A percentile compares a stretch with the other conserved stretches of the same genome.
Conservation (phyloP, 1,284 basidiomycete species). For the Caloboletus inedulis region DNA sequence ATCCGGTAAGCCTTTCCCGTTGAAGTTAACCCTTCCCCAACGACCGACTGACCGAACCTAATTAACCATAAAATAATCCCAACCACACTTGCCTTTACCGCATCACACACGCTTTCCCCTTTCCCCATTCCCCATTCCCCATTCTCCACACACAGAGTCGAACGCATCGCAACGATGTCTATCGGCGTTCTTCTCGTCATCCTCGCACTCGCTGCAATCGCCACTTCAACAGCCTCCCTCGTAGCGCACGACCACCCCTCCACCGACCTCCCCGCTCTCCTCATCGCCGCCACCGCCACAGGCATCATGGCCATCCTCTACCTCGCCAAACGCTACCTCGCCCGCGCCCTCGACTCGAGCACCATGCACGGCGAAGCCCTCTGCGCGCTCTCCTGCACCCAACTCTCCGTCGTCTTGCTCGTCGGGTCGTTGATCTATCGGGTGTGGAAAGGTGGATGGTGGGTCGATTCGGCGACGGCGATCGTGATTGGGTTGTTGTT, state of each 20-base stretch:
- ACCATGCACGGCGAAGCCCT: slow-evolving; percentile 42
- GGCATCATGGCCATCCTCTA: slow-evolving; percentile 41
- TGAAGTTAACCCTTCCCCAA: too few relatives aligned
- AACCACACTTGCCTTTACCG: too few relatives aligned
- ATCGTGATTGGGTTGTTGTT: slow-evolving; percentile 41
- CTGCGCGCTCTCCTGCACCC: slow-evolving; percentile 34
- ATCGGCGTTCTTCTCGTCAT: slow-evolving; percentile 39
- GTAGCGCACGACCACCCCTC: slow-evolving; percentile 36
- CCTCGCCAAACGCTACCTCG: slow-evolving; percentile 44
- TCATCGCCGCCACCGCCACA: slow-evolving; percentile 41
- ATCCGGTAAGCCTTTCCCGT: too few relatives aligned
- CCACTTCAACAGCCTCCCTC: slow-evolving; percentile 37
- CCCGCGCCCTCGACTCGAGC: slow-evolving; percentile 42
- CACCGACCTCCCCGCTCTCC: slow-evolving; percentile 35
- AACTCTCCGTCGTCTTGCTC: slow-evolving; percentile 37
- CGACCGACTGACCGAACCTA: too few relatives aligned
- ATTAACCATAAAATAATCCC: too few relatives aligned
- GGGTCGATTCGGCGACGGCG: slow-evolving; percentile 44
- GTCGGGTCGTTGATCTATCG: slow-evolving; percentile 36
- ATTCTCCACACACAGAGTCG: slow-evolving; percentile 21
- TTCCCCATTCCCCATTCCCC: too few relatives aligned
- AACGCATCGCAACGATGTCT: slow-evolving; percentile 34
- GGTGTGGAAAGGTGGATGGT: slow-evolving; percentile 44
- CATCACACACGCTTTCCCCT: too few relatives aligned
- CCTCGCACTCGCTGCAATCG: slow-evolving; percentile 38